Base-by-base conservation (phyloP, 345 rosid genomes). In the Pugionium dolabratum region DNA sequence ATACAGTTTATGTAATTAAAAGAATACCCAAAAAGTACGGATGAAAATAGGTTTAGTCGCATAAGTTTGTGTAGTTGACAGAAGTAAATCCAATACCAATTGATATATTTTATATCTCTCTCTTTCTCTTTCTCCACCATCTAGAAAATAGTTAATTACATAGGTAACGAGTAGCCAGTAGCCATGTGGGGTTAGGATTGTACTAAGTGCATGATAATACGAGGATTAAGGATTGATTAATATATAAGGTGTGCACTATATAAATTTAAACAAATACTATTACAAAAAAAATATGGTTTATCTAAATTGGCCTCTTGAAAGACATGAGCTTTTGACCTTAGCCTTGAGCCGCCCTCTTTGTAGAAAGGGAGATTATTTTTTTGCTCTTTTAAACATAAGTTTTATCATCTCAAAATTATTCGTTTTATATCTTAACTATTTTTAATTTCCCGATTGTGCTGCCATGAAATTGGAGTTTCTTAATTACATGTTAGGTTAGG, bases 141-240 rank as follows among this genome's bases (percentile, higher is more conserved):
- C 43, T 8, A 11, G 25, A 28, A 45, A 47, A 47, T 54, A 54
- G 3, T 73, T 54, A 61, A 67, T 67, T 60, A 54, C 54, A 55
- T 60, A 61, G 69, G 78, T 61, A 67, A 0, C 18, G 18, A 18
- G 18, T 18, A 18, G 36, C 47, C 48, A 56, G 11, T 61, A 61
- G 78, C 69, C 78, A 74, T 74, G 78, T 74, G 78, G 58, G 73
- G 64, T 62, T 54, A 41, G 59, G 53, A 67, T 35, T 39, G 35
- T 45, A 62, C 28, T 51, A 54, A 74, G 65, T 41, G 41, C 69
- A 40, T 74, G 59, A 61, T 54, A 54, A 74, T 54, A 67, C 69
- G 69, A 74, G 73, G 59, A 74, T 67, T 67, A 67, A 18, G 47
- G 47, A 59, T 28, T 74, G 73, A 67, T 74, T 67, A 53, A 32